A percentile compares a stretch with the other conserved stretches of the same genome.
Evolutionary conservation across 345 rosid genomes (phyloP).

Genomic region (Boechera retrofracta): DNA sequence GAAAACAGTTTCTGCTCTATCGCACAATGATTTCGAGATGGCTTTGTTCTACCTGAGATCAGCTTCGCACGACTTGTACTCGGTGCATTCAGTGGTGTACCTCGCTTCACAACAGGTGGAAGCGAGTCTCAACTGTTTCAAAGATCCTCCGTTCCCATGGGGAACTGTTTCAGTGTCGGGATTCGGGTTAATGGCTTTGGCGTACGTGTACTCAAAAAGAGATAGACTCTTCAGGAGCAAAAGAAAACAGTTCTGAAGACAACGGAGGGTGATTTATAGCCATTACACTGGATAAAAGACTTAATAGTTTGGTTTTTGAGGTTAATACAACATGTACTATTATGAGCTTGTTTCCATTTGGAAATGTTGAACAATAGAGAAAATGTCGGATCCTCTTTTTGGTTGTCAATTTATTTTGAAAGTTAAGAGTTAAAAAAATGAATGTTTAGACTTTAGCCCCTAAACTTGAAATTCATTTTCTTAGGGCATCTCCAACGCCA

Average conservation of each 20-base stretch:
- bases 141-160: constrained; percentile 98
- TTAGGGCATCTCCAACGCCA: no score
- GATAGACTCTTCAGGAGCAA: constrained; percentile 77
- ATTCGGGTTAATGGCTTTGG: constrained; percentile 62
- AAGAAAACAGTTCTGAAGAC: constrained; percentile 89
- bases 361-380: constrained; percentile 23
- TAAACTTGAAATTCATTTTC: no score
- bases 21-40: constrained; percentile 83
- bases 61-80: constrained; percentile 81
- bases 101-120: constrained; percentile 83
- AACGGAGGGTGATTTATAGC: neutral
- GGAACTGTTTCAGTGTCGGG: constrained; percentile 60
- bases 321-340: constrained; percentile 35
- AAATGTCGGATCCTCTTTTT: constrained; percentile 4
- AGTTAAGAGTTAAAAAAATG: neutral
- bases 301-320: constrained; percentile 25
- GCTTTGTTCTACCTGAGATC: constrained; percentile 83
- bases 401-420: constrained; percentile 15
- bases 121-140: constrained; percentile 89
- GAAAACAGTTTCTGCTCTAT: constrained; percentile 80
- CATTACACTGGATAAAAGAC: constrained; percentile 24
- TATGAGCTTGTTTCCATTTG: constrained; percentile 38
- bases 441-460: neutral
- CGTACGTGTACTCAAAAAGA: constrained; percentile 61
- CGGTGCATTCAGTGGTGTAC: constrained; percentile 78